Base-by-base conservation (phyloP, 2,329 filamentous ascomycete species). In the Monosporascus ibericus region DNA sequence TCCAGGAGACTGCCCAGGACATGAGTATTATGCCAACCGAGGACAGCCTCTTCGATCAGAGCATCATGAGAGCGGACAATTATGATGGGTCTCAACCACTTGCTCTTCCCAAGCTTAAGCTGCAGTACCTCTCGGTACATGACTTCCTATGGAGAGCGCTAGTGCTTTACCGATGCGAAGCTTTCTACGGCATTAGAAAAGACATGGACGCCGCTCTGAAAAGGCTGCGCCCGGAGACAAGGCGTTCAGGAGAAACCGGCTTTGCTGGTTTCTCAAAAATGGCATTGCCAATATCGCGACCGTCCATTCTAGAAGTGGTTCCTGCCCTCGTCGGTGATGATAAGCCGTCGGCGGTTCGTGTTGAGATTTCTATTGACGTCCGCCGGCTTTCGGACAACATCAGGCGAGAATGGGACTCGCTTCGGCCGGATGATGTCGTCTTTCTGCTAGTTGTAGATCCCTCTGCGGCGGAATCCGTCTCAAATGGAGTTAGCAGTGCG, bases 131-230 rank as follows among this genome's bases (percentile, higher is more conserved):
- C 15, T 95, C 92, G 3, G 84, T 96, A 48, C 91, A 91, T 3
- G 94, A 99, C 69, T 99, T 99, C 62, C 73, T 99, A n/a, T 99
- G 92, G 91, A 83, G 95, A 56, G 91, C 92, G 0, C 86, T 97
- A 63, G 79, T 95, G 15, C 75, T 99, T 8, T 94, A 96, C 67
- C 85, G 92, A 40, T 88, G 86, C 53, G 94, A 99, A 69, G 82
- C 92, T 0, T 96, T 97, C 67, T 97, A 95, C 68, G 89, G 90
- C 55, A 92, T 99, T 54, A 84, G 91, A 46, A 92, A 91, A 64
- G 90, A 99, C 66, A 84, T 99, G 52, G 90, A 96, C 66, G 82
- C 89, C 47, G 84, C 87, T 6, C 67, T 97, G 48, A 88, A 88
- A 64, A 85, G 90, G 46, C 73, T 99, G 54, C 84, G 87, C 58